A percentile compares a stretch with the other conserved stretches of the same genome.
phyloP scores from a whole-genome alignment of 2,329 filamentous ascomycete genomes.

The Pseudodiploospora longispora region DNA sequence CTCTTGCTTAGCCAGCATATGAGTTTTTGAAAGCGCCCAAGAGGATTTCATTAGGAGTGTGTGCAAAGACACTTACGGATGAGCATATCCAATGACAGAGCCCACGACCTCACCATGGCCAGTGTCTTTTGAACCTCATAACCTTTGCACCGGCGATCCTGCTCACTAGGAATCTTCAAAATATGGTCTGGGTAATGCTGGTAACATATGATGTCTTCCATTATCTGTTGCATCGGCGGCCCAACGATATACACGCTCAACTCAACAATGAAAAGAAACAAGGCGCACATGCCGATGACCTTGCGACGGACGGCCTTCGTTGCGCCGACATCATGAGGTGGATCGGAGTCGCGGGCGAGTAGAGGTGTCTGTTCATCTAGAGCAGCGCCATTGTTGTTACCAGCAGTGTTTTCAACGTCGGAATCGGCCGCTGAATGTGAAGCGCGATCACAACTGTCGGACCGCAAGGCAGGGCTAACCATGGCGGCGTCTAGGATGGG shows the following conservation, averaged over 20 bases:
- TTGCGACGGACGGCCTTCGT: slow-evolving; percentile 18
- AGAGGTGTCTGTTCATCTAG: slow-evolving; percentile 14
- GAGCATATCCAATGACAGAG: slow-evolving; percentile 35
- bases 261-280: slow-evolving; percentile 35
- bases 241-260: slow-evolving; percentile 29
- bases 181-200: slow-evolving; percentile 34
- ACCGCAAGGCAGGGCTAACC: too few species aligned
- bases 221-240: slow-evolving; percentile 39
- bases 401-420: neutral
- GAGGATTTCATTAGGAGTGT: neutral
- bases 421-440: neutral
- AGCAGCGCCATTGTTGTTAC: neutral
- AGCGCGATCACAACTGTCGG: too few species aligned
- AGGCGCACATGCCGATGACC: slow-evolving; percentile 24
- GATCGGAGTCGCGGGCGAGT: slow-evolving; percentile 10
- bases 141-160: slow-evolving; percentile 41
- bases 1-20: too few species aligned
- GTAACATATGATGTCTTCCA: slow-evolving; percentile 47
- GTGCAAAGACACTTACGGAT: slow-evolving; percentile 26
- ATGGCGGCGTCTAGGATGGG: too few species aligned
- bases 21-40: too few species aligned
- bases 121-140: slow-evolving; percentile 41
- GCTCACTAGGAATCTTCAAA: slow-evolving; percentile 17
- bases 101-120: slow-evolving; percentile 43
- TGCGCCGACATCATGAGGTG: slow-evolving; percentile 13